A percentile compares a stretch with the other conserved stretches of the same genome.
phyloP scores from a whole-genome alignment of 225 moss, liverwort and hornwort genomes.

The Thuidium tamariscinum region DNA sequence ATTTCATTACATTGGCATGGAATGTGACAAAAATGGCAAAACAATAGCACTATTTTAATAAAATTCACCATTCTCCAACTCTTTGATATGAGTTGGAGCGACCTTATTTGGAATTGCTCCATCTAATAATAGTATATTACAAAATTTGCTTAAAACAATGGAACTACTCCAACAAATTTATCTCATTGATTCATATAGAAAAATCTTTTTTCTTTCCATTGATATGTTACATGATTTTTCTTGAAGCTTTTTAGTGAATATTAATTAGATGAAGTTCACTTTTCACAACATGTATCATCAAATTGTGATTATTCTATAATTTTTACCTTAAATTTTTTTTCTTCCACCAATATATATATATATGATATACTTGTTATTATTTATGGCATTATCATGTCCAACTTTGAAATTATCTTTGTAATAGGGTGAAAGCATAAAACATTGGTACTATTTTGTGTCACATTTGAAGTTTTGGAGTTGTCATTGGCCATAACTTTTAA shows the following conservation, averaged over 20 bases:
- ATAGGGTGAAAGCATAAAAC: no score
- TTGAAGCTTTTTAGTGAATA: neutral
- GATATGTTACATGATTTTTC: no score
- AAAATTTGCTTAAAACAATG: neutral
- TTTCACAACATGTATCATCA: neutral
- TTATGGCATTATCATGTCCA: no score
- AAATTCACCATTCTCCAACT: no score
- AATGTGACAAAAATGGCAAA: no score
- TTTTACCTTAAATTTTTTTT: neutral
- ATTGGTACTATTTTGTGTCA: no score
- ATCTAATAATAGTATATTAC: neutral
- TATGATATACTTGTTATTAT: neutral
- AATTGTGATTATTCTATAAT: neutral
- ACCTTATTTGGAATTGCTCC: neutral
- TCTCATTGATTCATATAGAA: neutral
- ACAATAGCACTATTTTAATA: no score
- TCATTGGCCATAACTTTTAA: no score
- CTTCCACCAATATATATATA: rapidly evolving
- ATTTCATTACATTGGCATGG: no score
- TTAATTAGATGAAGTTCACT: no score
- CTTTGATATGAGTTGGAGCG: neutral
- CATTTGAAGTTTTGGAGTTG: no score
- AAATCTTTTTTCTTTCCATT: neutral
- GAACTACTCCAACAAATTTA: neutral
- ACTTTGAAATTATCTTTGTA: neutral